Evolutionary conservation across 371 early-diverging fungal species (phyloP).

Genomic region (Mortierella sp.): DNA sequence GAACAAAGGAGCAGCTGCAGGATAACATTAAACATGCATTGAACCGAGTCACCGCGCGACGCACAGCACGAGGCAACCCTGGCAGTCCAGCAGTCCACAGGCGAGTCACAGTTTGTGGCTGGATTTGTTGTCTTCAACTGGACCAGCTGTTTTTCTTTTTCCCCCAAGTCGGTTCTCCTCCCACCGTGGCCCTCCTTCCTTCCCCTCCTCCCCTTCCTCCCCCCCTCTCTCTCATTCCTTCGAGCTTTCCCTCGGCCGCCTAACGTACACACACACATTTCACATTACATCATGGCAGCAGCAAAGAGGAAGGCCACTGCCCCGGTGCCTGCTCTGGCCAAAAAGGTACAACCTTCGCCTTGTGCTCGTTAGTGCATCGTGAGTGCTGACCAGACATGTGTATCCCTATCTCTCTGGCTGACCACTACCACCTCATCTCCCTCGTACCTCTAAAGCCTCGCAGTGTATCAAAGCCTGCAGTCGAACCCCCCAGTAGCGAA

Average conservation of each 20-base stretch:
- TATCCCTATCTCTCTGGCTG: too few relatives aligned
- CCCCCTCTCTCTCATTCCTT: background rate
- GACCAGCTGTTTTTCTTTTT: slow-evolving; percentile 1
- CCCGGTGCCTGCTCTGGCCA: slow-evolving; percentile 12
- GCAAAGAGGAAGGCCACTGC: slow-evolving; percentile 23
- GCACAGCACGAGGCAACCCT: too few relatives aligned
- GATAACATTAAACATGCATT: too few relatives aligned
- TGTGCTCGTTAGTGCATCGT: too few relatives aligned
- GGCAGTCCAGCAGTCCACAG: too few relatives aligned
- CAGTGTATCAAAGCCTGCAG: slow-evolving; percentile 35
- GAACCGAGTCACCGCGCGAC: too few relatives aligned
- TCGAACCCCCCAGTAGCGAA: slow-evolving; percentile 34
- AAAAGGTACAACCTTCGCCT: slow-evolving; percentile 24
- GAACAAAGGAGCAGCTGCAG: too few relatives aligned
- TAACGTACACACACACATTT: background rate
- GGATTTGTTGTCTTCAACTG: slow-evolving; percentile 10
- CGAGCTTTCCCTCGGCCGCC: background rate
- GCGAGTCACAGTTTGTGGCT: slow-evolving; percentile 19
- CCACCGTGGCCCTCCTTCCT: background rate
- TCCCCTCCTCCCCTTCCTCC: background rate
- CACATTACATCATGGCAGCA: slow-evolving; percentile 20
- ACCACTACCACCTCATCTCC: background rate
- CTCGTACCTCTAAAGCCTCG: slow-evolving; percentile 14
- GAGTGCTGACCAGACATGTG: background rate
- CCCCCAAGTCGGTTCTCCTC: background rate